Conservation (phyloP, 148 eudicot genomes). For the Vaccinium myrtillus region DNA sequence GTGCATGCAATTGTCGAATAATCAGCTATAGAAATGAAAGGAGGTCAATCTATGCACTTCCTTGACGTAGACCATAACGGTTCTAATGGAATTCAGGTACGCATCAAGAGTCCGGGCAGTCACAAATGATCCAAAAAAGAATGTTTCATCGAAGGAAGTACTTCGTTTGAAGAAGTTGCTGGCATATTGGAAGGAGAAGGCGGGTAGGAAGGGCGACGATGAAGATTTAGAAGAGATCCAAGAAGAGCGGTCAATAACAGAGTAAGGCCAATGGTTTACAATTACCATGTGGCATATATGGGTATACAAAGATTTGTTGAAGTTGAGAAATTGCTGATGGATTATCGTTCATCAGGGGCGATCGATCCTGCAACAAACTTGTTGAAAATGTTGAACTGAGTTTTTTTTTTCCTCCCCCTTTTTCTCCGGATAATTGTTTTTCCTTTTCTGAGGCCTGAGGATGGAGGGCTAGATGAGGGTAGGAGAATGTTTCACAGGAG, state of each 20-base stretch:
- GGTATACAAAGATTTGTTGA: neutral
- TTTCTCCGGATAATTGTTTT: neutral
- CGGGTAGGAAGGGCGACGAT: conserved; percentile 80
- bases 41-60: neutral
- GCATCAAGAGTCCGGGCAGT: conserved; percentile 96
- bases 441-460: neutral
- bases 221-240: conserved; percentile 91
- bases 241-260: conserved; percentile 62
- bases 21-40: neutral
- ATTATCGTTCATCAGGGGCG: neutral
- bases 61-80: neutral
- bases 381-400: neutral
- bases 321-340: neutral
- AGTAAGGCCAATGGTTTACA: conserved; percentile 50
- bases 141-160: conserved; percentile 86
- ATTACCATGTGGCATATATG: conserved; percentile 48
- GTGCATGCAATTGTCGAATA: neutral
- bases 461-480: neutral
- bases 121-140: conserved; percentile 87
- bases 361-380: neutral
- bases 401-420: neutral
- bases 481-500: neutral
- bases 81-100: conserved; percentile 45
- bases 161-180: conserved; percentile 82
- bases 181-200: conserved; percentile 91